These are phyloP conservation scores for Neopestalotiopsis clavispora DNA, from an alignment of 2,329 filamentous ascomycete genomes.

Conservation along the genomic window DNA sequence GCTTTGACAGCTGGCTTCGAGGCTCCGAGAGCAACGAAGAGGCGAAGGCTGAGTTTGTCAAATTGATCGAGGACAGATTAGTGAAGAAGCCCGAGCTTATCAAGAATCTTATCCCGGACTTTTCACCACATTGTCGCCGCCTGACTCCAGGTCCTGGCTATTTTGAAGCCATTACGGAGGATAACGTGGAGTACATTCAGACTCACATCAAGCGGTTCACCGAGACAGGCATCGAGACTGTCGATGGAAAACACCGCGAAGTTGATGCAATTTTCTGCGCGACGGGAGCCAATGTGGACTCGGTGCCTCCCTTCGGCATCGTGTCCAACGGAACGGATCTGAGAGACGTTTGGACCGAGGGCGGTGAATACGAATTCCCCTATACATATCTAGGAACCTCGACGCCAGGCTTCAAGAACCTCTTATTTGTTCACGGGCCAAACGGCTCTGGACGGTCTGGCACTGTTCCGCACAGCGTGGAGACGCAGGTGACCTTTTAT, in stretches of 20 bases:
- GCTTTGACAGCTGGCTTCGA: conserved; percentile 59
- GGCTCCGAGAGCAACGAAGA: conserved; percentile 54
- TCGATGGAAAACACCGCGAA: conserved; percentile 58
- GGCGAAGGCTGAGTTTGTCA: conserved; percentile 50
- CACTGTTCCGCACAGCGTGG: conserved; percentile 69
- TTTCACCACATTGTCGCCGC: conserved; percentile 67
- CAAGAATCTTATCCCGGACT: conserved; percentile 63
- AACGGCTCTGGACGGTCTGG: conserved; percentile 64
- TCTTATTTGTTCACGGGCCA: conserved; percentile 68
- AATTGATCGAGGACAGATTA: conserved; percentile 60
- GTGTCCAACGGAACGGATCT: conserved; percentile 59
- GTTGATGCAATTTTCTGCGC: conserved; percentile 72
- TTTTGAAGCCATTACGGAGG: conserved; percentile 65
- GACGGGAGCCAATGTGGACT: conserved; percentile 67
- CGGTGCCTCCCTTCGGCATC: conserved; percentile 65
- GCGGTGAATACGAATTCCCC: conserved; percentile 63
- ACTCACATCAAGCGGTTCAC: conserved; percentile 64
- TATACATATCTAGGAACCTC: conserved; percentile 70
- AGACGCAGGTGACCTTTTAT: conserved; percentile 68
- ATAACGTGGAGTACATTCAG: conserved; percentile 67
- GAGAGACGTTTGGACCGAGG: conserved; percentile 58
- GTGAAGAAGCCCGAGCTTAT: conserved; percentile 59
- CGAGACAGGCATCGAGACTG: conserved; percentile 62
- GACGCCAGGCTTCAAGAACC: conserved; percentile 70
- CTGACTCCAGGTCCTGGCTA: conserved; percentile 71